These are phyloP conservation scores for Pythium periplocum DNA, from an alignment of 352 stramenopile genomes.

Conservation along the genomic window DNA sequence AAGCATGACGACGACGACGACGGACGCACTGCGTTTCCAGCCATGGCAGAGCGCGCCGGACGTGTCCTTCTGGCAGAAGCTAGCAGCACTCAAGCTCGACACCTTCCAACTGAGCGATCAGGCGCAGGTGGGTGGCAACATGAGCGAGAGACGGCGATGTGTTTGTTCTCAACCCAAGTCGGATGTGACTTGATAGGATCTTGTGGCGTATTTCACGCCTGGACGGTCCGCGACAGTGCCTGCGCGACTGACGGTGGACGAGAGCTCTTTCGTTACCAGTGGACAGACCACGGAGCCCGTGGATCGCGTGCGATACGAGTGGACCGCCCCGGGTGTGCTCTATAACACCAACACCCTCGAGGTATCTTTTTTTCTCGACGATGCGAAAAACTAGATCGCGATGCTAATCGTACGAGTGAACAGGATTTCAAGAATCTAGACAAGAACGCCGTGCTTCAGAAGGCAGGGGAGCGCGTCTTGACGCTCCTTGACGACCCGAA, in stretches of 20 bases:
- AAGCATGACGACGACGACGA: conserved; percentile 6
- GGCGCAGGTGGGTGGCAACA: conserved; percentile 31
- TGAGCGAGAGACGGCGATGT: background rate
- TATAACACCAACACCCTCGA: conserved; percentile 88
- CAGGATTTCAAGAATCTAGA: conserved; percentile 84
- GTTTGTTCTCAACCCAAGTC: background rate
- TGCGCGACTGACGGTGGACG: conserved; percentile 66
- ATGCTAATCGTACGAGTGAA: background rate
- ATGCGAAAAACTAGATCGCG: too few species aligned
- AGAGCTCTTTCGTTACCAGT: conserved; percentile 47
- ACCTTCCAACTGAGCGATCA: conserved; percentile 75
- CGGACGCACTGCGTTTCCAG: conserved; percentile 66
- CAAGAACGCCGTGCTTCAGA: conserved; percentile 65
- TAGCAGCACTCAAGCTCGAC: conserved; percentile 75
- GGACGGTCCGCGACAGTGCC: conserved; percentile 55
- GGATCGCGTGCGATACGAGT: conserved; percentile 73
- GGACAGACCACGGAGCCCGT: background rate
- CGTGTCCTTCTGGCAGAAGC: conserved; percentile 79
- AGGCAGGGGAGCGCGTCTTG: conserved; percentile 32
- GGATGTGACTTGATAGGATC: conserved; percentile 19
- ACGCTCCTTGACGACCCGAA: conserved; percentile 17
- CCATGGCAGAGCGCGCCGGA: conserved; percentile 76
- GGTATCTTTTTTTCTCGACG: conserved; percentile 19
- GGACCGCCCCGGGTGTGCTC: conserved; percentile 57
- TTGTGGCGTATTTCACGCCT: conserved; percentile 65